Percentiles rank a stretch among this genome's conserved stretches.
Conservation (phyloP, 331 rosid genomes). For the Rosa hybrid region DNA sequence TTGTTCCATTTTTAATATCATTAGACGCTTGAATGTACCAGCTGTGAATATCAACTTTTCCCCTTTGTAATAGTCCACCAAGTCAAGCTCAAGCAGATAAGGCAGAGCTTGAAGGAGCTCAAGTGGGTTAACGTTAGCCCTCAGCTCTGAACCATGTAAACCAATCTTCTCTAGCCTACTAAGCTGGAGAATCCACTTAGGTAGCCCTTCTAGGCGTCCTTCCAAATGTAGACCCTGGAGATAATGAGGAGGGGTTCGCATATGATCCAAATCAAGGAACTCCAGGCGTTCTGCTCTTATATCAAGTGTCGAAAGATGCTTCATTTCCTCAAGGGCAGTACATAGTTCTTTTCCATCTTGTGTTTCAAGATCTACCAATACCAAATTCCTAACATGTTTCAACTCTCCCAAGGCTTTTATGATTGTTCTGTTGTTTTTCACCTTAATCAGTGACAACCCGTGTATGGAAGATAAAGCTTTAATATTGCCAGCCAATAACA, state of each 20-base stretch:
- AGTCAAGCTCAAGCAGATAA: background rate
- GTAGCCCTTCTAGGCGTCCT: background rate
- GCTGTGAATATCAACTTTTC: background rate
- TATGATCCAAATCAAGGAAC: background rate
- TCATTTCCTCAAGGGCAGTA: background rate
- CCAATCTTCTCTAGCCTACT: background rate
- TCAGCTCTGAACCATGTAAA: background rate
- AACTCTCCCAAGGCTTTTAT: background rate
- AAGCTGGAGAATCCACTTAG: background rate
- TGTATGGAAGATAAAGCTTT: background rate
- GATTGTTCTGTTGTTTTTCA: background rate
- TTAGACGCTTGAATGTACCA: background rate
- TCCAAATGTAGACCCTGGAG: slow-evolving; percentile 5
- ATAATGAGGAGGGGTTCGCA: background rate
- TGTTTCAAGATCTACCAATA: background rate
- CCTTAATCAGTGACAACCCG: background rate
- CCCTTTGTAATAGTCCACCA: background rate
- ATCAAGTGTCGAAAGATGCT: background rate
- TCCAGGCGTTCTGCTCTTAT: background rate
- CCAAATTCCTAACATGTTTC: slow-evolving; percentile 3
- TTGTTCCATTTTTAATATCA: background rate
- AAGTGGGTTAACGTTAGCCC: background rate
- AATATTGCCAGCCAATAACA: background rate
- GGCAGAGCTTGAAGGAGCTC: background rate
- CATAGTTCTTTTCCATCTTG: background rate